Evolutionary conservation across 352 stramenopile genomes (phyloP).

Genomic region (Phytophthora ohioensis): DNA sequence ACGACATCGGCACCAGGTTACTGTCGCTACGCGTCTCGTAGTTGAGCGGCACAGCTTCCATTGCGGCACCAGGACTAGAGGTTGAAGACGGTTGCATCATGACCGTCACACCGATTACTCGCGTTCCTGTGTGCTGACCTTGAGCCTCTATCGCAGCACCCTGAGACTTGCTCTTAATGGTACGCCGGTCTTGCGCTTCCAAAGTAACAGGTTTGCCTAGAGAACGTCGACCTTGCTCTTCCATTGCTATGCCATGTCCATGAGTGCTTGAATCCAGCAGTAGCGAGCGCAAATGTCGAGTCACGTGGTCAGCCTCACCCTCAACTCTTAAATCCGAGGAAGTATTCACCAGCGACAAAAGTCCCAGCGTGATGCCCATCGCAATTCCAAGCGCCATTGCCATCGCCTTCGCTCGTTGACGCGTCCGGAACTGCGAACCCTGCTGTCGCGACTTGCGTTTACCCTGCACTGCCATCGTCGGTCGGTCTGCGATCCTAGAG

Average conservation of each 20-base stretch:
- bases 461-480: too few species aligned
- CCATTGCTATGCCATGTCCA: neutral
- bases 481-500: too few species aligned
- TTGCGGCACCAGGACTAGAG: neutral
- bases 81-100: too few species aligned
- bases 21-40: neutral
- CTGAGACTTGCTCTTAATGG: neutral
- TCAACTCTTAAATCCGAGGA: neutral
- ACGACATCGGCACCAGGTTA: neutral
- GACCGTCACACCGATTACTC: too few species aligned
- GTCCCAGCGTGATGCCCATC: conserved; percentile 22
- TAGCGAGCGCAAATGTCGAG: conserved; percentile 9
- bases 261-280: neutral
- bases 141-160: conserved; percentile 3
- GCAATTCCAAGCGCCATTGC: conserved; percentile 25
- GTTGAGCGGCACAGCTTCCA: conserved; percentile 3
- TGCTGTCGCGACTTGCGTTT: conserved; percentile 6
- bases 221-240: neutral
- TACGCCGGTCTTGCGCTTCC: too few species aligned
- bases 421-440: conserved; percentile 5
- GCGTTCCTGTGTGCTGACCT: neutral
- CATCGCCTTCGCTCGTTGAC: conserved; percentile 15
- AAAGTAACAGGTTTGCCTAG: too few species aligned
- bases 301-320: neutral
- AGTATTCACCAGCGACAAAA: conserved; percentile 28